Conservation (phyloP, 768 basidiomycete genomes). For the Rhodotorula kratochvilovae region DNA sequence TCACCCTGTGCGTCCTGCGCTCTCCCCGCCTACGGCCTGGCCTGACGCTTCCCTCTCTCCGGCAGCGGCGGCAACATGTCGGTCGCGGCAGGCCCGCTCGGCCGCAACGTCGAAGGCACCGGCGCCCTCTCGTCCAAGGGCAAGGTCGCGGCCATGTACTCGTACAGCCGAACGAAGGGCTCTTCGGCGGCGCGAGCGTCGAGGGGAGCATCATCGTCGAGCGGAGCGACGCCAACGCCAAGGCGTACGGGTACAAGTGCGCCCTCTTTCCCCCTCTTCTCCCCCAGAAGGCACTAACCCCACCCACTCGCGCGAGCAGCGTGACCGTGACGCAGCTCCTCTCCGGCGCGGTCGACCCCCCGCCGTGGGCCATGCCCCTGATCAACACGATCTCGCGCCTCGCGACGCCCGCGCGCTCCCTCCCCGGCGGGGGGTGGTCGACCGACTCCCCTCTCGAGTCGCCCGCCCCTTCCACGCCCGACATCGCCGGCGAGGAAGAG, state of each 20-base stretch:
- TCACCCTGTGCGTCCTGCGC: conserved; percentile 51
- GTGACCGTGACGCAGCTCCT: conserved; percentile 76
- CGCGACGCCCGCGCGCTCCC: conserved; percentile 46
- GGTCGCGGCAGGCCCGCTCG: conserved; percentile 75
- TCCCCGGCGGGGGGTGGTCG: conserved; percentile 4
- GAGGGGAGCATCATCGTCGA: conserved; percentile 77
- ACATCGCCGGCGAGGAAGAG: conserved; percentile 24
- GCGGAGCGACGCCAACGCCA: conserved; percentile 82
- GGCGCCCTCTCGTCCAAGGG: conserved; percentile 79
- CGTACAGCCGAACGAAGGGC: conserved; percentile 66
- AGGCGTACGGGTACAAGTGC: conserved; percentile 60
- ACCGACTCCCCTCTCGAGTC: conserved; percentile 45
- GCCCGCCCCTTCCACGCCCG: neutral
- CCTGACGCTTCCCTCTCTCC: neutral
- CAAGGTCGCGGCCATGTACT: conserved; percentile 83
- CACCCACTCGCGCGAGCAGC: conserved; percentile 43
- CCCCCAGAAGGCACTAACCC: neutral
- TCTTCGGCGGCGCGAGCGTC: conserved; percentile 82
- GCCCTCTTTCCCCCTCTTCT: neutral
- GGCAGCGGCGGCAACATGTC: conserved; percentile 43
- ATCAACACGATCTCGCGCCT: conserved; percentile 69
- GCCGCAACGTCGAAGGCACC: conserved; percentile 82
- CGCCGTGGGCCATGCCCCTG: conserved; percentile 71
- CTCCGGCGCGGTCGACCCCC: conserved; percentile 67
- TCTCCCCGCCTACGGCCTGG: neutral